Conservation (phyloP, 306 rosid species). For the Urtica urens region DNA sequence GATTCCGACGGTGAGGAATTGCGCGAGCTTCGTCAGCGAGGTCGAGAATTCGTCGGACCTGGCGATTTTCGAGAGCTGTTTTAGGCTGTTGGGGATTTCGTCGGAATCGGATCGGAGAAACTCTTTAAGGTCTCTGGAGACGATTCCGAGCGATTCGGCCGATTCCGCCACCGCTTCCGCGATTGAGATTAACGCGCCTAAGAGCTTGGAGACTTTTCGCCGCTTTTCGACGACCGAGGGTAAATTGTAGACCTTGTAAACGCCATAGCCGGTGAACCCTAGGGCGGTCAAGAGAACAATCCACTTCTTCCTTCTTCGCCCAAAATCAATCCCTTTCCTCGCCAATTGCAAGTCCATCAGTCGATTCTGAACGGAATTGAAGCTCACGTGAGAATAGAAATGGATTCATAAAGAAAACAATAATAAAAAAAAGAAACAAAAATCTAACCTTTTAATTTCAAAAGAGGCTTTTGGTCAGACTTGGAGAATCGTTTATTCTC, state of each 20-base stretch:
- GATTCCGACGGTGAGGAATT: constrained; percentile 43
- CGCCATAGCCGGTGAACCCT: constrained; percentile 48
- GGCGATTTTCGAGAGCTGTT: constrained; percentile 57
- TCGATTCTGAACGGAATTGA: not conserved
- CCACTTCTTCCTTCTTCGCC: constrained; percentile 49
- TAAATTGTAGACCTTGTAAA: constrained; percentile 36
- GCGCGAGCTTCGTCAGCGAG: constrained; percentile 39
- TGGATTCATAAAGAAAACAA: not conserved
- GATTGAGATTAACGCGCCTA: constrained; percentile 38
- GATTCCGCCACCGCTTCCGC: constrained; percentile 55
- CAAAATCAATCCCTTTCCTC: constrained; percentile 28
- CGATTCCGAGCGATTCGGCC: constrained; percentile 46
- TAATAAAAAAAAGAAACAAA: not conserved
- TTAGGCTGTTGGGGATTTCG: constrained; percentile 55
- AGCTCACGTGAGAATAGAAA: not conserved
- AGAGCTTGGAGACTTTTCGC: constrained; percentile 37
- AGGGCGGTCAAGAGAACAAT: constrained; percentile 31
- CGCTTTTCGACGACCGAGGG: constrained; percentile 51
- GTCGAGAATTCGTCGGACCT: constrained; percentile 45
- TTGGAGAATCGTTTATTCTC: constrained; percentile 2
- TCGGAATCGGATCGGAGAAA: constrained; percentile 63
- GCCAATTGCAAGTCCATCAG: constrained; percentile 42
- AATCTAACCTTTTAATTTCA: too few species aligned
- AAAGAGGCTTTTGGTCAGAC: constrained; percentile 2
- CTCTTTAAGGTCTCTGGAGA: constrained; percentile 54